These are phyloP conservation scores for Ammopiptanthus mongolicus DNA, from an alignment of 306 rosid genomes.

Conservation along the genomic window DNA sequence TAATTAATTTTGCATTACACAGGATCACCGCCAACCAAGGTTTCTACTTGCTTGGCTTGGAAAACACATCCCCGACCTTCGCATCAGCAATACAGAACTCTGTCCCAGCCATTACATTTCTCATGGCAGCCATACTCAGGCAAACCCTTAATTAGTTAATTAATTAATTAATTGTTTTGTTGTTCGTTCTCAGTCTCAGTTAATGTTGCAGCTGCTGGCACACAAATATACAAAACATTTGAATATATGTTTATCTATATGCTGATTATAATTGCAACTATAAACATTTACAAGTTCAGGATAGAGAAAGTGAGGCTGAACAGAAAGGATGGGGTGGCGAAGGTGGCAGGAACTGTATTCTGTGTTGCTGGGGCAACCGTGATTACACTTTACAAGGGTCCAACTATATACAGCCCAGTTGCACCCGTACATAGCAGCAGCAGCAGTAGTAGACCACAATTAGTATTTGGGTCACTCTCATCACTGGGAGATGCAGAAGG, in stretches of 20 bases:
- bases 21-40: constrained; percentile 98
- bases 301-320: constrained; percentile 69
- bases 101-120: constrained; percentile 95
- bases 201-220: background rate
- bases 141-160: background rate
- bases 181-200: background rate
- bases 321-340: constrained; percentile 79
- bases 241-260: background rate
- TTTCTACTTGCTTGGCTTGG: constrained; percentile 93
- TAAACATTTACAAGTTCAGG: constrained; percentile 33
- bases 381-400: constrained; percentile 91
- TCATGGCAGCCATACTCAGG: constrained; percentile 91
- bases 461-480: constrained; percentile 23
- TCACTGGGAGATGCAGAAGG: constrained; percentile 67
- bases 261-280: background rate
- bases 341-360: constrained; percentile 72
- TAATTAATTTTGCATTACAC: background rate
- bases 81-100: constrained; percentile 97
- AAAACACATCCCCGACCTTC: constrained; percentile 93
- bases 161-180: no score
- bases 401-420: constrained; percentile 74
- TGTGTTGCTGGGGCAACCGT: constrained; percentile 93
- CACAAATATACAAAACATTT: background rate
- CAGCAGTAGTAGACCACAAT: no score
- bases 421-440: constrained; percentile 38